These are phyloP conservation scores for Komagataella phaffii DNA, from an alignment of 805 yeast genomes.

Conservation along the genomic window DNA sequence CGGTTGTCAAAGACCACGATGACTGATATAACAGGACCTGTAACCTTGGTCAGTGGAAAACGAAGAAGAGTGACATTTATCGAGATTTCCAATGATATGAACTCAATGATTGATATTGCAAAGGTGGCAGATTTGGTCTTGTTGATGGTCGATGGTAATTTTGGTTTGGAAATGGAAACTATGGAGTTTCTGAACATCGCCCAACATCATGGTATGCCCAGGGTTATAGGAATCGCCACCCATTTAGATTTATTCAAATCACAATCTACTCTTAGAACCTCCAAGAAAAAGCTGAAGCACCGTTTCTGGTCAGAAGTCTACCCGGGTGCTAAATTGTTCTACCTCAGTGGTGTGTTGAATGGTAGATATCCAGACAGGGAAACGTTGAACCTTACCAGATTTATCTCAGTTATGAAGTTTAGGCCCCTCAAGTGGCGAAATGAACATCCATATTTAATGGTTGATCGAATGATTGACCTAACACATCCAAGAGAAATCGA, in stretches of 20 bases:
- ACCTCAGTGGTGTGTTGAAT: slow-evolving; percentile 87
- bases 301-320: slow-evolving; percentile 99
- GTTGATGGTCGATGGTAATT: slow-evolving; percentile 87
- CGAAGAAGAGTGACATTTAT: slow-evolving; percentile 84
- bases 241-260: slow-evolving; percentile 90
- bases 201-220: slow-evolving; percentile 98
- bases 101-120: slow-evolving; percentile 93
- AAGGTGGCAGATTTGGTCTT: slow-evolving; percentile 89
- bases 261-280: slow-evolving; percentile 77
- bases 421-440: slow-evolving; percentile 99
- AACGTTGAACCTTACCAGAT: slow-evolving; percentile 79
- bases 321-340: slow-evolving; percentile 93
- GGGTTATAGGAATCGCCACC: slow-evolving; percentile 89
- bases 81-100: slow-evolving; percentile 86
- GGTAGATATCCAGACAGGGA: slow-evolving; percentile 98
- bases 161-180: slow-evolving; percentile 98
- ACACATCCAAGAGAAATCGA: slow-evolving; percentile 84
- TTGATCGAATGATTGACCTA: slow-evolving; percentile 81
- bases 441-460: slow-evolving; percentile 89
- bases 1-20: slow-evolving; percentile 79
- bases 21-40: slow-evolving; percentile 85
- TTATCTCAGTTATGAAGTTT: slow-evolving; percentile 94
- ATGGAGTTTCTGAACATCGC: slow-evolving; percentile 96
- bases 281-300: slow-evolving; percentile 83
- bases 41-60: slow-evolving; percentile 93